These are phyloP conservation scores for Nepenthes gracilis DNA, from an alignment of 148 eudicot genomes.

Conservation along the genomic window DNA sequence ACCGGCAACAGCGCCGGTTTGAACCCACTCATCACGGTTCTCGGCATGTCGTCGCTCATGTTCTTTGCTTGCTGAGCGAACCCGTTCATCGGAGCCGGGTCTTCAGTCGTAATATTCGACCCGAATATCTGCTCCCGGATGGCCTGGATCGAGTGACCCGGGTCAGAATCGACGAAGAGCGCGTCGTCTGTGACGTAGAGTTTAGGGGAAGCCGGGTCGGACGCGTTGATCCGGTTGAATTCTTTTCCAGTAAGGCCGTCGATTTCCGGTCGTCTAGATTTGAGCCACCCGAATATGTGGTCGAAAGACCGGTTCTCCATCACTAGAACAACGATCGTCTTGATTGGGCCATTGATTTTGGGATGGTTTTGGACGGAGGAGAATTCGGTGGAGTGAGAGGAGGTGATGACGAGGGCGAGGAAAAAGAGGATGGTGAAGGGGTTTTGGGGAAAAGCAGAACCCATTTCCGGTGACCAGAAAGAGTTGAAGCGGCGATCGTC, in stretches of 20 bases:
- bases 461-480: conserved; percentile 9
- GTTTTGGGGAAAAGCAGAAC: conserved; percentile 8
- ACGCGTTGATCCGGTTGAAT: conserved; percentile 48
- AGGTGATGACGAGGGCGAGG: conserved; percentile 10
- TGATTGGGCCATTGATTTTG: conserved; percentile 48
- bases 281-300: conserved; percentile 86
- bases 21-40: conserved; percentile 81
- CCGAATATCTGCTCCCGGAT: conserved; percentile 89
- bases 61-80: conserved; percentile 70
- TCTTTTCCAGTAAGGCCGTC: conserved; percentile 74
- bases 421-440: conserved; percentile 10
- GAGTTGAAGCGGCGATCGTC: not conserved
- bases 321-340: conserved; percentile 71
- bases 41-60: conserved; percentile 44
- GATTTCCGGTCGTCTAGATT: conserved; percentile 67
- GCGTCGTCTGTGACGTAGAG: conserved; percentile 54
- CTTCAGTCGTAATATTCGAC: conserved; percentile 12
- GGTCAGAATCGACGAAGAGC: conserved; percentile 67
- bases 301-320: conserved; percentile 99
- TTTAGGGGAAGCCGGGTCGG: conserved; percentile 46
- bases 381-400: conserved; percentile 22
- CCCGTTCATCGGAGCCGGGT: conserved; percentile 97
- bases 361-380: conserved; percentile 15
- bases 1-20: conserved; percentile 54
- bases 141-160: conserved; percentile 96